Evolutionary conservation across 805 yeast species (phyloP).

Genomic region (Ogataea angusta): DNA sequence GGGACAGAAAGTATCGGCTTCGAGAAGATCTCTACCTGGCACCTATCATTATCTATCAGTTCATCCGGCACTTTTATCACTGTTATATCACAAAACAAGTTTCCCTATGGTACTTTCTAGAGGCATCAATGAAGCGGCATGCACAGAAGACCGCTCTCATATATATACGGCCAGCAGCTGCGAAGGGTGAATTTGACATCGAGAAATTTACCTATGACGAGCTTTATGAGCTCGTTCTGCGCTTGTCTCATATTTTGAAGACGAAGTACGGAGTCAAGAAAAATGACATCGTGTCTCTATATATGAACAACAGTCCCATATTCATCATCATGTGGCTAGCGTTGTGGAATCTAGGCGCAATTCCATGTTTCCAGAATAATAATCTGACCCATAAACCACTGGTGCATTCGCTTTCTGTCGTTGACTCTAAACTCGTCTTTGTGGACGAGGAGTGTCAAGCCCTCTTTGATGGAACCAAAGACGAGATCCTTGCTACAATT

Average conservation of each 20-base stretch:
- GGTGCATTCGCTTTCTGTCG: conserved; percentile 73
- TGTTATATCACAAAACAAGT: conserved; percentile 39
- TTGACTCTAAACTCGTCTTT: conserved; percentile 61
- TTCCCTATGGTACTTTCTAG: conserved; percentile 71
- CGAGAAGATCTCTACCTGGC: conserved; percentile 53
- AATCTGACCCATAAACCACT: conserved; percentile 71
- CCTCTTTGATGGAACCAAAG: conserved; percentile 39
- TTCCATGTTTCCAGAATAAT: conserved; percentile 83
- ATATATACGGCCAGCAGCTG: conserved; percentile 48
- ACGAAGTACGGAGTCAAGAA: conserved; percentile 60
- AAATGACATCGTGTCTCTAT: conserved; percentile 69
- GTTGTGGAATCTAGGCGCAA: conserved; percentile 86
- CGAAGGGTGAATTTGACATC: conserved; percentile 47
- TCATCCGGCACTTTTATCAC: conserved; percentile 40
- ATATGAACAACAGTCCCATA: conserved; percentile 79
- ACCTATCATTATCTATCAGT: conserved; percentile 40
- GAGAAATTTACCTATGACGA: conserved; percentile 69
- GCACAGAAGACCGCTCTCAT: conserved; percentile 59
- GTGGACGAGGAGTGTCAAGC: conserved; percentile 64
- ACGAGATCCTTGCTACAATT: conserved; percentile 34
- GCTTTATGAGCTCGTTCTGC: conserved; percentile 60
- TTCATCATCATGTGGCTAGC: conserved; percentile 80
- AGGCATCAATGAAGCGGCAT: conserved; percentile 44
- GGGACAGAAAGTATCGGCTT: conserved; percentile 43
- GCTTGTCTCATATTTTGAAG: conserved; percentile 62